Percentiles rank a stretch among this genome's conserved stretches.
phyloP scores from a whole-genome alignment of 2,329 filamentous ascomycete genomes.

The Elsinoe arachidis region DNA sequence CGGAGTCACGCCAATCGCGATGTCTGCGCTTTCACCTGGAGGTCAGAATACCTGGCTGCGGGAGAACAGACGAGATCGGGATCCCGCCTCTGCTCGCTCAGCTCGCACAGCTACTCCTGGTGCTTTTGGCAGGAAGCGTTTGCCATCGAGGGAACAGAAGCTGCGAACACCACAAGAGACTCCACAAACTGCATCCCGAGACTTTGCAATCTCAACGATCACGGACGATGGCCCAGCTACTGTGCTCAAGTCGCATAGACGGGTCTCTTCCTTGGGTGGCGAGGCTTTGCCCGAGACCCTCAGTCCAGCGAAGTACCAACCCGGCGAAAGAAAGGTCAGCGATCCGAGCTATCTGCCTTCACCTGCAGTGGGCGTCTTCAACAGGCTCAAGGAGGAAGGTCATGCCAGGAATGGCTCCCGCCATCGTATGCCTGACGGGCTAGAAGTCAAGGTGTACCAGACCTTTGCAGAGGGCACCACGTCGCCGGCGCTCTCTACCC shows the following conservation, averaged over 20 bases:
- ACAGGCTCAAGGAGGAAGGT: conserved; percentile 51
- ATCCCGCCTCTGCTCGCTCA: conserved; percentile 46
- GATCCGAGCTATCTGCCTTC: conserved; percentile 54
- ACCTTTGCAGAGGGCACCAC: conserved; percentile 26
- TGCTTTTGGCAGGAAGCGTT: conserved; percentile 53
- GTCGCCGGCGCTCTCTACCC: conserved; percentile 17
- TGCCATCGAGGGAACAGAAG: conserved; percentile 52
- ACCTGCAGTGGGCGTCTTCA: conserved; percentile 56
- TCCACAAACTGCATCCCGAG: conserved; percentile 57
- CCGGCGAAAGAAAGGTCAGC: conserved; percentile 4
- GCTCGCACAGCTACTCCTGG: conserved; percentile 54
- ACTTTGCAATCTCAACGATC: conserved; percentile 15
- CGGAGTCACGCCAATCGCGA: conserved; percentile 78
- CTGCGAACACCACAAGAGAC: conserved; percentile 44
- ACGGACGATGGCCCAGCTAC: conserved; percentile 8
- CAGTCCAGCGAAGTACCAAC: conserved; percentile 6
- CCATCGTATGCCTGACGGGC: conserved; percentile 67
- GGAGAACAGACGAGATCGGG: conserved; percentile 28
- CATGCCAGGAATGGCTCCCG: conserved; percentile 62
- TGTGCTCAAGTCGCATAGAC: conserved; percentile 15
- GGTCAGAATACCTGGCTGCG: conserved; percentile 37
- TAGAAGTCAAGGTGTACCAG: conserved; percentile 44
- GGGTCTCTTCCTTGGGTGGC: conserved; percentile 19
- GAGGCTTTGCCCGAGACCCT: not conserved
- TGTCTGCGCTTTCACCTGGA: conserved; percentile 57